Percentiles rank a stretch among this genome's conserved stretches.
These are phyloP conservation scores for Harringtonia aguacate DNA, from an alignment of 2,329 filamentous ascomycete species.

Conservation along the genomic window DNA sequence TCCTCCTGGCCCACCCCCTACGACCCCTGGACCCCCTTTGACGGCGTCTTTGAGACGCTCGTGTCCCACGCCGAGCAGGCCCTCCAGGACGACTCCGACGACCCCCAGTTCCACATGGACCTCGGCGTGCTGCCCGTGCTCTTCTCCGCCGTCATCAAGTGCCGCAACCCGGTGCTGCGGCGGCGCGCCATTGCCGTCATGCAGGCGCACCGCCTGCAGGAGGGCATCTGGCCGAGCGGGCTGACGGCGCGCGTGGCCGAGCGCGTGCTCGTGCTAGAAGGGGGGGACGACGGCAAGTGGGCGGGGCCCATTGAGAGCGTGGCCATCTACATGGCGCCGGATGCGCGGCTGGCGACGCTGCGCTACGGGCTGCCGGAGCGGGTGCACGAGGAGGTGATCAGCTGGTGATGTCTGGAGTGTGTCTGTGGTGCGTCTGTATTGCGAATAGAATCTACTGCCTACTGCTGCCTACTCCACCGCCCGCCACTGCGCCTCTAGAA, in stretches of 20 bases:
- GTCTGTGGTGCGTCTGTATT: too few relatives aligned
- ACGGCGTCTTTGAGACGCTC: too few relatives aligned
- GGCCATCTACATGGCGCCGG: not conserved
- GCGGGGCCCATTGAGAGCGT: not conserved
- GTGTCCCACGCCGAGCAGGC: conserved; percentile 2
- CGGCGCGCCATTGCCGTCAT: conserved; percentile 5
- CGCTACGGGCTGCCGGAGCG: too few relatives aligned
- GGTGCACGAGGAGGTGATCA: too few relatives aligned
- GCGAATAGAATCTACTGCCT: too few relatives aligned
- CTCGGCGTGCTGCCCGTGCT: conserved; percentile 8
- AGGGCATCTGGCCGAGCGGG: conserved; percentile 8
- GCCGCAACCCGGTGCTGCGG: conserved; percentile 3
- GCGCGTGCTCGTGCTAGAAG: conserved; percentile 2
- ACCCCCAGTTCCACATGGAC: conserved; percentile 8
- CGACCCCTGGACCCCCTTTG: too few relatives aligned
- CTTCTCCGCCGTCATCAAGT: conserved; percentile 5
- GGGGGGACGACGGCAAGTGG: not conserved
- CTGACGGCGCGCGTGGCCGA: conserved; percentile 2
- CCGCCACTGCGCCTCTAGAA: conserved; percentile 6
- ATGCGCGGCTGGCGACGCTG: too few relatives aligned
- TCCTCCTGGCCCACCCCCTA: too few relatives aligned
- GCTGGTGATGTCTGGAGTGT: too few relatives aligned
- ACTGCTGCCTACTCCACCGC: conserved; percentile 6
- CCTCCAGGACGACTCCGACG: not conserved
- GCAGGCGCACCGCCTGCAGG: conserved; percentile 1